phyloP scores from a whole-genome alignment of 768 basidiomycete genomes.

The Lentinula raphanica region DNA sequence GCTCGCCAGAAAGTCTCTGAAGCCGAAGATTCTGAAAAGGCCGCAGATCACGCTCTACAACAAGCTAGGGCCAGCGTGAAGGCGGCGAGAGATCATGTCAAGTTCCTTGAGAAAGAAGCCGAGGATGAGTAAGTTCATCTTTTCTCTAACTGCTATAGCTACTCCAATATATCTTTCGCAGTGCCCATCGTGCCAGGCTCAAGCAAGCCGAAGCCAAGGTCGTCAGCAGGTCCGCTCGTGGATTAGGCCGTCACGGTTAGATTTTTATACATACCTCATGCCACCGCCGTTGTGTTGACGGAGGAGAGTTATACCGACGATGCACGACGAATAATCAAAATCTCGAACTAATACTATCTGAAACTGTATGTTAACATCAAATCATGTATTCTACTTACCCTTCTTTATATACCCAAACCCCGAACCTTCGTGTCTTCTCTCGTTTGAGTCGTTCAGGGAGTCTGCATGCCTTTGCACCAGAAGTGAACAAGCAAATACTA shows the following conservation, averaged over 20 bases:
- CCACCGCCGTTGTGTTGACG: background rate
- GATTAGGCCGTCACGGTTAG: conserved; percentile 28
- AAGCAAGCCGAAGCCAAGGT: conserved; percentile 35
- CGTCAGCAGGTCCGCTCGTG: conserved; percentile 29
- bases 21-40: conserved; percentile 17
- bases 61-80: conserved; percentile 16
- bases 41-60: conserved; percentile 2
- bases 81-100: conserved; percentile 32
- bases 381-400: too few relatives aligned
- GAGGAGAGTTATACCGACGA: background rate
- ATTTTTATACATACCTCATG: background rate
- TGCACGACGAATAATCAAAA: too few relatives aligned
- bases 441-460: too few relatives aligned
- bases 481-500: too few relatives aligned
- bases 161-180: conserved; percentile 11
- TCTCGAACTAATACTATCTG: too few relatives aligned
- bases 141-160: background rate
- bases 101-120: conserved; percentile 33
- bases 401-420: too few relatives aligned
- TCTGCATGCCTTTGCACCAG: too few relatives aligned
- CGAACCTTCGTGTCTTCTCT: too few relatives aligned
- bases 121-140: conserved; percentile 31
- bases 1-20: conserved; percentile 33
- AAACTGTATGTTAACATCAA: too few relatives aligned
- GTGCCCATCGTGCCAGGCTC: conserved; percentile 30